Evolutionary conservation across 805 yeast genomes (phyloP).

Genomic region (Vanderwaltozyma verrucispora): DNA sequence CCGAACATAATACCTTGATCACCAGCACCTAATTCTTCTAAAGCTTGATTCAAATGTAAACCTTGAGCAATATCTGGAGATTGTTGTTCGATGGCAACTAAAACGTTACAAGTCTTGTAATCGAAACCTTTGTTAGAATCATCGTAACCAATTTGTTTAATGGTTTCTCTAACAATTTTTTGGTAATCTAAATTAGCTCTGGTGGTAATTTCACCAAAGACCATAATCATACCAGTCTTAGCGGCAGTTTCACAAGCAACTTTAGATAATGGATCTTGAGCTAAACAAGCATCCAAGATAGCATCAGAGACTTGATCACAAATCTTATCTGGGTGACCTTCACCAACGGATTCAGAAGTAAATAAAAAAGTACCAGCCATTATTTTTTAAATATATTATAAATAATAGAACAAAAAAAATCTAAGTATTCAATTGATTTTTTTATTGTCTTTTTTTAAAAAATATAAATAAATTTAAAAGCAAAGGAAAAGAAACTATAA

Average conservation of each 20-base stretch:
- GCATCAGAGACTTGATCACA: constrained; percentile 99
- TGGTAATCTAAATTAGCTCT: constrained; percentile 92
- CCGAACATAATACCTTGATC: constrained; percentile 99
- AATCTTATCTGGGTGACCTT: constrained; percentile 91
- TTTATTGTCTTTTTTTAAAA: no score
- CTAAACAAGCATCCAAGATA: constrained; percentile 92
- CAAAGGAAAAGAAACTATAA: no score
- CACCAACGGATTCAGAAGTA: constrained; percentile 88
- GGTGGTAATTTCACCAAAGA: constrained; percentile 98
- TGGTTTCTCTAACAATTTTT: constrained; percentile 95
- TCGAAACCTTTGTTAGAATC: constrained; percentile 94
- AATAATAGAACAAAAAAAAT: no score
- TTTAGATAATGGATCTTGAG: constrained; percentile 92
- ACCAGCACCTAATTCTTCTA: constrained; percentile 99
- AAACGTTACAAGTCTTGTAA: constrained; percentile 97
- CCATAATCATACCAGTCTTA: constrained; percentile 99
- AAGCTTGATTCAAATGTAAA: constrained; percentile 89
- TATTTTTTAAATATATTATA: no score
- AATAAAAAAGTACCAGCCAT: constrained; percentile 41
- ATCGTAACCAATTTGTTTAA: constrained; percentile 97
- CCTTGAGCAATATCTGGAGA: constrained; percentile 99
- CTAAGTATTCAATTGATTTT: no score
- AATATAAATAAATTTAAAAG: no score
- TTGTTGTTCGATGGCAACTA: constrained; percentile 99
- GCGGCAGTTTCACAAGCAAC: constrained; percentile 99